These are phyloP conservation scores for Mortierella polycephala DNA, from an alignment of 371 early-diverging fungal species.

Conservation along the genomic window DNA sequence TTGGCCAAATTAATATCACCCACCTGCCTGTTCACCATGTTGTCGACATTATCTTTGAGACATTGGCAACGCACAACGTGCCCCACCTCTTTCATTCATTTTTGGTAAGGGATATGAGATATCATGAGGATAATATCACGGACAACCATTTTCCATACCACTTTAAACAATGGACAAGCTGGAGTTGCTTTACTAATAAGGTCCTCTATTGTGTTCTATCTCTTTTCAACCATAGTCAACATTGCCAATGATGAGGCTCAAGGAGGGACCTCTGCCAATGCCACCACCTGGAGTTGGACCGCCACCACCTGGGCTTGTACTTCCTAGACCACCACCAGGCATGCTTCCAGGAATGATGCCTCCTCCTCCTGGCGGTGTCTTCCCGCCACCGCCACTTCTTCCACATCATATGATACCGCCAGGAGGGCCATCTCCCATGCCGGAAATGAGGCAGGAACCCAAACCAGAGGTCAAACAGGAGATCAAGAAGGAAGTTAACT, in stretches of 20 bases:
- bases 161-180: not conserved
- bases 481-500: conserved; percentile 26
- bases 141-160: not conserved
- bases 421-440: conserved; percentile 5
- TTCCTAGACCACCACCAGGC: conserved; percentile 27
- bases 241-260: conserved; percentile 33
- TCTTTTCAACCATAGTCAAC: conserved; percentile 14
- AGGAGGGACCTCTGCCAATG: conserved; percentile 43
- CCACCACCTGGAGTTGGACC: conserved; percentile 52
- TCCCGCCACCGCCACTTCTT: conserved; percentile 29
- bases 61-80: conserved; percentile 31
- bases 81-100: conserved; percentile 52
- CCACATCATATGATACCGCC: conserved; percentile 20
- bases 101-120: conserved; percentile 19
- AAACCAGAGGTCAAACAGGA: conserved; percentile 30
- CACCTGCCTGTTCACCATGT: conserved; percentile 49
- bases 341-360: conserved; percentile 40
- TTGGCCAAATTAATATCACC: conserved; percentile 47
- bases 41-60: conserved; percentile 51
- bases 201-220: too few relatives aligned
- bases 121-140: not conserved
- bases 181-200: not conserved
- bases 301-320: conserved; percentile 47
- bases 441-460: not conserved
- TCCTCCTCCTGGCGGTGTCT: conserved; percentile 19